Percentiles rank a stretch among this genome's conserved stretches.
phyloP scores from a whole-genome alignment of 2,329 filamentous ascomycete species.

The Fusarium aywerte region DNA sequence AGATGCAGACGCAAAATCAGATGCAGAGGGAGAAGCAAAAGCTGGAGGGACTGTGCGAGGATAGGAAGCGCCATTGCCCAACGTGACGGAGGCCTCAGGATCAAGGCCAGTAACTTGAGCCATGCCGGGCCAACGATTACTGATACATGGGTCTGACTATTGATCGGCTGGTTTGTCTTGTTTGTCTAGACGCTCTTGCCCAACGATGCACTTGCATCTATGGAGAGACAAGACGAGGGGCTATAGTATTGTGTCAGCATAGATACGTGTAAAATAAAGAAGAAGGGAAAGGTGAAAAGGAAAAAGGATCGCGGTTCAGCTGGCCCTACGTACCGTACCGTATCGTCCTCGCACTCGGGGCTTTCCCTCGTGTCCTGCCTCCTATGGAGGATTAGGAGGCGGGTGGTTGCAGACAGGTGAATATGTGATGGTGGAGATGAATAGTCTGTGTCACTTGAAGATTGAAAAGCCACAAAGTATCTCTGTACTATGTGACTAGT shows the following conservation, averaged over 20 bases:
- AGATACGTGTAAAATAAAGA: background rate
- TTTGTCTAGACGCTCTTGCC: conserved; percentile 25
- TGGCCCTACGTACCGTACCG: conserved; percentile 21
- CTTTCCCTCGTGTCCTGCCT: conserved; percentile 22
- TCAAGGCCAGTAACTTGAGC: conserved; percentile 38
- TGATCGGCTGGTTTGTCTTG: background rate
- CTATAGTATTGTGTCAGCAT: conserved; percentile 7
- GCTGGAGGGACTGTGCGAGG: conserved; percentile 29
- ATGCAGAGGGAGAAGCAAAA: conserved; percentile 16
- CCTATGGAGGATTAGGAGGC: conserved; percentile 10
- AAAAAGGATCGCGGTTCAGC: background rate
- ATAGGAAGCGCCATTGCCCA: conserved; percentile 36
- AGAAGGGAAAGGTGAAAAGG: background rate
- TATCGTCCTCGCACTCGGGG: conserved; percentile 23
- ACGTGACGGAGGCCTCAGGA: conserved; percentile 38
- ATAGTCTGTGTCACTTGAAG: conserved; percentile 18
- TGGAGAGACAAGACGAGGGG: conserved; percentile 38
- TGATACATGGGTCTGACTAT: conserved; percentile 14
- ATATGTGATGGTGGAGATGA: conserved; percentile 9
- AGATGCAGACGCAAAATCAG: conserved; percentile 8
- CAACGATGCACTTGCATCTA: conserved; percentile 41
- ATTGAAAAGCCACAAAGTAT: conserved; percentile 3
- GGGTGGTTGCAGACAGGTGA: conserved; percentile 21
- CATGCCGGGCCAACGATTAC: conserved; percentile 40
- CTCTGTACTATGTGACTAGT: background rate